Conservation (phyloP, 768 basidiomycete species). For the Trametes sanguinea region DNA sequence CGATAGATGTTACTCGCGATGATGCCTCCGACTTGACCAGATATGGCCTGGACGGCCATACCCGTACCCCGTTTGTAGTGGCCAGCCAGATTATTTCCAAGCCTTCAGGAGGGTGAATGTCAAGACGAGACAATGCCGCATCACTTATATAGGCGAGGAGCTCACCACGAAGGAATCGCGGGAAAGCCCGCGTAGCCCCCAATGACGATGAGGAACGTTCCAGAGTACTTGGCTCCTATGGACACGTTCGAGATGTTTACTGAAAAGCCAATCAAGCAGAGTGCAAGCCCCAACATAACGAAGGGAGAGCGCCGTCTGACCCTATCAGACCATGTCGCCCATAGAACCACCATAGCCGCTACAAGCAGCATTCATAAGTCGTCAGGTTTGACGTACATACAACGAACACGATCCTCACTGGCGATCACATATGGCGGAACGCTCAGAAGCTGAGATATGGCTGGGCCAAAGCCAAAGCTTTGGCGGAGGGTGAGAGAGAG, state of each 20-base stretch:
- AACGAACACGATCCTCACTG: constrained; percentile 40
- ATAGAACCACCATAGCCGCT: constrained; percentile 55
- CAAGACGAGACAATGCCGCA: not conserved
- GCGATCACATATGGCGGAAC: constrained; percentile 68
- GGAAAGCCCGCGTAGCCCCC: constrained; percentile 66
- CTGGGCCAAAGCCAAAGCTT: constrained; percentile 59
- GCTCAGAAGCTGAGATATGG: constrained; percentile 64
- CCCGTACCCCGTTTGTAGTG: constrained; percentile 71
- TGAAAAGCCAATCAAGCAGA: constrained; percentile 58
- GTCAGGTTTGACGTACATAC: not conserved
- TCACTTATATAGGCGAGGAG: not conserved
- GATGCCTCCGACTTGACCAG: constrained; percentile 66
- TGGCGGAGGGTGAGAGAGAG: too few species aligned
- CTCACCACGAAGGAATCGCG: constrained; percentile 59
- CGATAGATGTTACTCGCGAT: constrained; percentile 68
- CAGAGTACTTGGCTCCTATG: constrained; percentile 66
- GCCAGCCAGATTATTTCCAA: constrained; percentile 64
- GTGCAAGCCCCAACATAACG: constrained; percentile 50
- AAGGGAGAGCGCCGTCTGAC: constrained; percentile 56
- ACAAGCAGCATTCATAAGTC: not conserved
- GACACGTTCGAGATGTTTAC: constrained; percentile 62
- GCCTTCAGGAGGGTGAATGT: constrained; percentile 10
- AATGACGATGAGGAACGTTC: constrained; percentile 65
- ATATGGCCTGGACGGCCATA: constrained; percentile 68
- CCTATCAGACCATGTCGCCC: constrained; percentile 62